These are phyloP conservation scores for Fusarium sp. DNA, from an alignment of 2,329 filamentous ascomycete genomes.

Conservation along the genomic window DNA sequence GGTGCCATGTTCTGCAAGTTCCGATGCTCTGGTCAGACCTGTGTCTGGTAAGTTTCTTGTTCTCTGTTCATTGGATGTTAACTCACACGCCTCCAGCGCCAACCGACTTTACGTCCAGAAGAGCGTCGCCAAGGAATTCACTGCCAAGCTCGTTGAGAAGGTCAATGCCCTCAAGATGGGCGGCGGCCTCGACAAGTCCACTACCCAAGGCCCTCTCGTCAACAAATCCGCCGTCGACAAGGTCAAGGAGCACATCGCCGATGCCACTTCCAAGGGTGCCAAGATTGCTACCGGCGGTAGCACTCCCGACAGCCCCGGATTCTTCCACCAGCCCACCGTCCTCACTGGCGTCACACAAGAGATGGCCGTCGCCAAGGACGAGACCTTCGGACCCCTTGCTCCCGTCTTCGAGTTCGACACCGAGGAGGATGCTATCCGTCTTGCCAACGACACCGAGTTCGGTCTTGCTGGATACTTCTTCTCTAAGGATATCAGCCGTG, in stretches of 20 bases:
- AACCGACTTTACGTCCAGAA: conserved; percentile 52
- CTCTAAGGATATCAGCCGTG: conserved; percentile 49
- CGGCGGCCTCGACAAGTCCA: conserved; percentile 37
- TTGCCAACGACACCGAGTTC: conserved; percentile 55
- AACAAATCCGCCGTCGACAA: conserved; percentile 72
- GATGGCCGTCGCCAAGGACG: conserved; percentile 47
- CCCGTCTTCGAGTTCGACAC: conserved; percentile 48
- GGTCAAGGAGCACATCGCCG: conserved; percentile 70
- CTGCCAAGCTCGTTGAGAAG: conserved; percentile 44
- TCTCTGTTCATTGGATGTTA: fast-evolving
- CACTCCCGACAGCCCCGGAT: conserved; percentile 70
- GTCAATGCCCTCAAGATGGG: conserved; percentile 47
- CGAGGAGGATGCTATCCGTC: conserved; percentile 52
- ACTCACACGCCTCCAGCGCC: conserved; percentile 40
- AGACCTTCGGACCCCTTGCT: conserved; percentile 49
- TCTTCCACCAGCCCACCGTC: conserved; percentile 79
- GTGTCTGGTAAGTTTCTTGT: conserved; percentile 57
- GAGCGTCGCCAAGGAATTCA: conserved; percentile 46
- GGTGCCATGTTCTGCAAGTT: conserved; percentile 60
- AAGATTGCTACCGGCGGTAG: conserved; percentile 67
- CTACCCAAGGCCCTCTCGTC: conserved; percentile 59
- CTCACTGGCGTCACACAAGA: conserved; percentile 63
- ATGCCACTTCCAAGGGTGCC: conserved; percentile 70
- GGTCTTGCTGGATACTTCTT: conserved; percentile 53
- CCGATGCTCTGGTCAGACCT: conserved; percentile 69